Conservation (phyloP, 2,329 filamentous ascomycete species). For the Sporothrix brasiliensis region DNA sequence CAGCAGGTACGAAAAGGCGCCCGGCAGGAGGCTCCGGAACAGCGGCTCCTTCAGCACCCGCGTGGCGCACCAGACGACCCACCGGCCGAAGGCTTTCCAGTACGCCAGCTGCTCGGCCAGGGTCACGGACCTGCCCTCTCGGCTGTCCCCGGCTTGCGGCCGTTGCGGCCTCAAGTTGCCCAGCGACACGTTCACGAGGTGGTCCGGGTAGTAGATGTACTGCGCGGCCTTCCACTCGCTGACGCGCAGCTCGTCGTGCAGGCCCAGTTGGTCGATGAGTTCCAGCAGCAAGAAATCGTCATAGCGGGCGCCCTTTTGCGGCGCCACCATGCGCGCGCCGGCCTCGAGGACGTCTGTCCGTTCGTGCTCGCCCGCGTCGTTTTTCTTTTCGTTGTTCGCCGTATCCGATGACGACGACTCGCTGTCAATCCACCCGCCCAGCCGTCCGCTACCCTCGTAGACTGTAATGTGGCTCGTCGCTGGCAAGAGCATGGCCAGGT, state of each 20-base stretch:
- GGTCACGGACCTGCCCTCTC: background rate
- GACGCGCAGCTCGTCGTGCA: conserved; percentile 56
- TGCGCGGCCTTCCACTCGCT: conserved; percentile 57
- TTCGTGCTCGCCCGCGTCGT: conserved; percentile 34
- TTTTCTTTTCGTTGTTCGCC: background rate
- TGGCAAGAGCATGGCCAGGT: conserved; percentile 69
- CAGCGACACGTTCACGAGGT: conserved; percentile 61
- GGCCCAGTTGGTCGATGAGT: conserved; percentile 55
- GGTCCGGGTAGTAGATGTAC: conserved; percentile 88
- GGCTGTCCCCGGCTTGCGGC: background rate
- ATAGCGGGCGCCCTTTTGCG: conserved; percentile 50
- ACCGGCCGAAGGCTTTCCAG: background rate
- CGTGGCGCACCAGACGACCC: conserved; percentile 29
- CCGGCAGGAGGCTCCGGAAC: conserved; percentile 49
- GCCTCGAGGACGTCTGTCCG: conserved; percentile 69
- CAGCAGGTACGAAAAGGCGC: conserved; percentile 24
- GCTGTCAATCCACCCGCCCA: conserved; percentile 85
- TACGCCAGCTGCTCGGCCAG: background rate
- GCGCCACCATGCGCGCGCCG: conserved; percentile 76
- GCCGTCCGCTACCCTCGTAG: conserved; percentile 69
- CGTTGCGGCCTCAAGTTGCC: background rate
- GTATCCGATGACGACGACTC: conserved; percentile 41
- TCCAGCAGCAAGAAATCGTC: conserved; percentile 70
- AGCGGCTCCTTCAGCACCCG: conserved; percentile 57
- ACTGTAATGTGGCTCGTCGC: conserved; percentile 70